Base-by-base conservation (phyloP, 23 red algal genomes). In the Gracilariopsis chorda region DNA sequence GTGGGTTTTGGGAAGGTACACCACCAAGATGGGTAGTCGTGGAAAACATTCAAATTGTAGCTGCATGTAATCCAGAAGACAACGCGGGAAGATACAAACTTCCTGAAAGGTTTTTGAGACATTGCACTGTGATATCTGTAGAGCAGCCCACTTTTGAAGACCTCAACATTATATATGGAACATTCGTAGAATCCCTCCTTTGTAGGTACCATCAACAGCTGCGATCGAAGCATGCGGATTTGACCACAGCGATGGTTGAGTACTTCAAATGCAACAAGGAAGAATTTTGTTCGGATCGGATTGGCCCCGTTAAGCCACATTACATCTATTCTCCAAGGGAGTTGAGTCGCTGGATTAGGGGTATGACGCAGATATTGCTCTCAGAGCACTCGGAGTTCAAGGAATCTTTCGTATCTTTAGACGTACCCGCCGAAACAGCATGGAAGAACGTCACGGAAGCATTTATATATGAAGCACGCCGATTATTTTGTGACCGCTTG, bases 271-370 rank as follows among this genome's bases (percentile, higher is more conserved):
- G 27, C 28, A 94, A 94, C 82, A 76, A 78, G 48, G 53, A 79
- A 39, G 39, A 29, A 29, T 94, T 87, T 43, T 65, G 42, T 70
- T 75, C 72, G 6, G 27, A 1, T 39, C 35, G 49, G 17, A 41
- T 19, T 42, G 80, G 80, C 5, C 80, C 64, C 23, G n/a, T 86
- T 9, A 60, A 86, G 42, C 81, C 91, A 1, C 91, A 94, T 32
- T 94, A 94, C 69, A 77, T 94, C 39, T 94, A 94, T 72, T 94
- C 91, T 19, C 91, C 91, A 28, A 42, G 91, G 21, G 91, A 94
- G 27, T 55, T 94, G 59, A 94, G 80, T 27, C 81, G 91, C 42
- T 94, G 91, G 91, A 64, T 94, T 17, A 39, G 80, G 28, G 91
- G 91, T 51, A 94, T 94, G 80, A 40, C 58, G 3, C 44, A 89